Conservation (phyloP, 2,329 filamentous ascomycete species). For the Pseudogymnoascus sp. region DNA sequence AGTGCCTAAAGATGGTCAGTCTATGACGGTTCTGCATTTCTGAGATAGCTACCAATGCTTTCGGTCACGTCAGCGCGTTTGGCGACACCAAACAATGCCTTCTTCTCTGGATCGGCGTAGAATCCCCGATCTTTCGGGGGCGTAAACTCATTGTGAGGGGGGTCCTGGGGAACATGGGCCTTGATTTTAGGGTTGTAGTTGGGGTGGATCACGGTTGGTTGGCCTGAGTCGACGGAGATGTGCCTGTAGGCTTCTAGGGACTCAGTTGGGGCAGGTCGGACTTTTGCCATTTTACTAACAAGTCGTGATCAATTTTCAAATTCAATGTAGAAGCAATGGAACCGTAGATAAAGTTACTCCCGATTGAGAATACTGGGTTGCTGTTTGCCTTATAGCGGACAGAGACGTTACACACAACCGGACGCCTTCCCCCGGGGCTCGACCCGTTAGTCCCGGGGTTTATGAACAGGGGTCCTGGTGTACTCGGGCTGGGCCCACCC, state of each 20-base stretch:
- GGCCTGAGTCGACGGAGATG: slow-evolving; percentile 20
- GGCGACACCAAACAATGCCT: slow-evolving; percentile 35
- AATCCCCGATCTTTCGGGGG: slow-evolving; percentile 31
- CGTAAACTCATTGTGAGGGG: slow-evolving; percentile 15
- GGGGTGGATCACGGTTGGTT: slow-evolving; percentile 18
- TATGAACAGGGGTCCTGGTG: not conserved
- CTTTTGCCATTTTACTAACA: slow-evolving; percentile 14
- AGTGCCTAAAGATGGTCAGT: slow-evolving; percentile 14
- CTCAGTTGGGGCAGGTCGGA: slow-evolving; percentile 16
- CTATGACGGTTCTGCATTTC: slow-evolving; percentile 26
- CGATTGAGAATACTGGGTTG: not conserved
- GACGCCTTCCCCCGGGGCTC: not conserved
- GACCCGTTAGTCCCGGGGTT: not conserved
- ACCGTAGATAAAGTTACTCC: not conserved
- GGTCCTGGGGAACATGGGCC: slow-evolving; percentile 16
- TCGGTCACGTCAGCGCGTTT: slow-evolving; percentile 37
- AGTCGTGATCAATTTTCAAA: not conserved
- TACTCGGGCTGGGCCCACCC: not conserved
- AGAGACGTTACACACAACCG: not conserved
- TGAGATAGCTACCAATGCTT: slow-evolving; percentile 32
- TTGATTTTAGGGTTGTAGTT: slow-evolving; percentile 20
- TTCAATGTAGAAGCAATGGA: not conserved
- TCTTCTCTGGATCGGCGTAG: slow-evolving; percentile 40
- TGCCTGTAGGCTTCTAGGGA: slow-evolving; percentile 21
- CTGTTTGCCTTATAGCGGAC: not conserved